Base-by-base conservation (phyloP, 2,329 filamentous ascomycete species). In the Metarhizium rileyi region DNA sequence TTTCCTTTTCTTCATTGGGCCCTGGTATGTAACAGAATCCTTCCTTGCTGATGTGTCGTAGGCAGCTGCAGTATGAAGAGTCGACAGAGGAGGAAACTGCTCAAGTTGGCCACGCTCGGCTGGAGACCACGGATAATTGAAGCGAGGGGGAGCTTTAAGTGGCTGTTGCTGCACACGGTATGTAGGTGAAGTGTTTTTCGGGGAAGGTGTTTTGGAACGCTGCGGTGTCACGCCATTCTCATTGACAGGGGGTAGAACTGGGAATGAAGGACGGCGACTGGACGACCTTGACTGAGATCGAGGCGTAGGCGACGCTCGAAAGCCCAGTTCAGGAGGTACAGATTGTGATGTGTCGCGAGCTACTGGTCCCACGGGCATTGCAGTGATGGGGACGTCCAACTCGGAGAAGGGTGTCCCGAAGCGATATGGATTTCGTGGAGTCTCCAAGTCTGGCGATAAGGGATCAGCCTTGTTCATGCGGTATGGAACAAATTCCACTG, bases 1-100 rank as follows among this genome's bases (percentile, higher is more conserved):
- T 71, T 89, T 89, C 63, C 91, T 87, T 75, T 95, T 95, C 75
- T 89, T 90, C 82, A 98, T 95, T 67, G 84, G 90, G 1, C 93
- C 93, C 46, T 87, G 80, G 66, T 90, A 87, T 30, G 80, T 79
- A 54, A 85, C 69, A 50, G 81, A 80, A 48, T 75, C 70, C 46
- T 65, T 61, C 51, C 67, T 65, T 57, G 61, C 57, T 50, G 63
- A 55, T 48, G 60, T 52, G 44, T 59, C 53, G 59, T 63, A 50
- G 57, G 61, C 48, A 12, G 51, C 46, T 16, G 44, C 46, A 5
- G 56, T 46, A 57, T 58, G 44, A 23, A 60, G 26, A 56, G 63
- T 57, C 4, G 58, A 51, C 33, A 60, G 55, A 30, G 67, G 70
- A 40, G 68, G 70, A 52, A 75, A 66, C 55, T 67, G 70, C 62